These are phyloP conservation scores for Parasitella parasitica DNA, from an alignment of 371 early-diverging fungal species.

Conservation along the genomic window DNA sequence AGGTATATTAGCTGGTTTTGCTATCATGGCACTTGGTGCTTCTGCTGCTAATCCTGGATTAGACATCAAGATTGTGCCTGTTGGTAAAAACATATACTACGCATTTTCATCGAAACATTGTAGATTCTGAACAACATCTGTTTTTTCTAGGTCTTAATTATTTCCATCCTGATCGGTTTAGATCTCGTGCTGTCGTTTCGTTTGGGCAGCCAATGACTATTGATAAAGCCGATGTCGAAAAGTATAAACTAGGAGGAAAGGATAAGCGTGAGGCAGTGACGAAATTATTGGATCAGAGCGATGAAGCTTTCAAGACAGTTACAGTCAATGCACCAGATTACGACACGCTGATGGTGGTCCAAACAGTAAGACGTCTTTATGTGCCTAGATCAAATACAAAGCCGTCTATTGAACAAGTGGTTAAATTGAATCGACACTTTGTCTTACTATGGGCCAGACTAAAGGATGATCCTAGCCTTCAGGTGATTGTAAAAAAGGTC, in stretches of 20 bases:
- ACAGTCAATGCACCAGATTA: constrained; percentile 94
- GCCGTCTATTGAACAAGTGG: constrained; percentile 74
- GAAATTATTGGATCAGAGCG: constrained; percentile 72
- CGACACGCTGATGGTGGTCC: constrained; percentile 90
- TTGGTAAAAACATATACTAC: constrained; percentile 39
- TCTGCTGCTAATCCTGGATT: constrained; percentile 77
- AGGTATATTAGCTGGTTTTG: constrained; percentile 68
- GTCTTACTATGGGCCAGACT: constrained; percentile 75
- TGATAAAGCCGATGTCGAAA: constrained; percentile 69
- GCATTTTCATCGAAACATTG: no score
- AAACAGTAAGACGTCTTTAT: constrained; percentile 91
- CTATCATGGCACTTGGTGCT: constrained; percentile 92
- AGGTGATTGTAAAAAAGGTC: constrained; percentile 64
- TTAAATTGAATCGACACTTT: constrained; percentile 86
- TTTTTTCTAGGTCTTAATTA: constrained; percentile 78
- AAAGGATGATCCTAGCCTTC: constrained; percentile 72
- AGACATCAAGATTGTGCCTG: constrained; percentile 90
- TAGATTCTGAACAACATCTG: not conserved
- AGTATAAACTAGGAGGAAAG: constrained; percentile 80
- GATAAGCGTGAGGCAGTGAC: constrained; percentile 81
- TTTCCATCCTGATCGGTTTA: constrained; percentile 94
- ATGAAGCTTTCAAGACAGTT: constrained; percentile 78
- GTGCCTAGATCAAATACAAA: constrained; percentile 65
- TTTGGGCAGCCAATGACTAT: constrained; percentile 90
- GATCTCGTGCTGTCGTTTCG: constrained; percentile 95